Percentiles rank a stretch among this genome's conserved stretches.
phyloP scores from a whole-genome alignment of 345 rosid genomes.

The Limnanthes douglasii region DNA sequence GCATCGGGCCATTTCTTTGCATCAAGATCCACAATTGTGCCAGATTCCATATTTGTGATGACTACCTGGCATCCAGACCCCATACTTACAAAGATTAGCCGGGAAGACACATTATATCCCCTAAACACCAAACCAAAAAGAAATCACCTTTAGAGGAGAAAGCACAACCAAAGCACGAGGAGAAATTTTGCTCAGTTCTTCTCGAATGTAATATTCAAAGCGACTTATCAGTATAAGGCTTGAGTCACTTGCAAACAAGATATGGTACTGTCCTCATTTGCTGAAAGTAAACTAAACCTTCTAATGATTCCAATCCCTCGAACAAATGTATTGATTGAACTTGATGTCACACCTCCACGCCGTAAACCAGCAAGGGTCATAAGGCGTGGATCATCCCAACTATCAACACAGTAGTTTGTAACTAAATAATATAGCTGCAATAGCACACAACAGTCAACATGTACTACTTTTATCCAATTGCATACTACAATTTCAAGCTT shows the following conservation, averaged over 20 bases:
- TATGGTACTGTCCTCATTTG: too few relatives aligned
- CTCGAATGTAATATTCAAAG: conserved; percentile 91
- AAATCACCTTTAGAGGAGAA: conserved; percentile 89
- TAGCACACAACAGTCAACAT: too few relatives aligned
- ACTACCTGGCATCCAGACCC: too few relatives aligned
- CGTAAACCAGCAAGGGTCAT: conserved; percentile 92
- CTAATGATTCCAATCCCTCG: conserved; percentile 92
- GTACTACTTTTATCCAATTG: too few relatives aligned
- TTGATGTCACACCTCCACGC: conserved; percentile 82
- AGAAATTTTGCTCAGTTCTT: conserved; percentile 78
- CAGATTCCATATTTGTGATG: conserved; percentile 63
- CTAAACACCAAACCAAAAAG: too few relatives aligned
- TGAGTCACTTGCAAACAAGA: conserved; percentile 92
- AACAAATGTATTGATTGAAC: conserved; percentile 78
- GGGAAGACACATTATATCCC: too few relatives aligned
- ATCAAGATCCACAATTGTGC: conserved; percentile 48
- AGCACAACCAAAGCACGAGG: conserved; percentile 81
- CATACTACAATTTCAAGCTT: conserved; percentile 5
- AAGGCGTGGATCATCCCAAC: conserved; percentile 99
- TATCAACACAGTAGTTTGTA: conserved; percentile 72
- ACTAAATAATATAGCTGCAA: conserved; percentile 76
- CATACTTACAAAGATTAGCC: too few relatives aligned
- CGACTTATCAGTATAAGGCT: conserved; percentile 78
- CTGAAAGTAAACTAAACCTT: conserved; percentile 45
- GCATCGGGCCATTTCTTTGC: conserved; percentile 97